A percentile compares a stretch with the other conserved stretches of the same genome.
phyloP scores from a whole-genome alignment of 2,329 filamentous ascomycete species.

The Epichloe sylvatica region DNA sequence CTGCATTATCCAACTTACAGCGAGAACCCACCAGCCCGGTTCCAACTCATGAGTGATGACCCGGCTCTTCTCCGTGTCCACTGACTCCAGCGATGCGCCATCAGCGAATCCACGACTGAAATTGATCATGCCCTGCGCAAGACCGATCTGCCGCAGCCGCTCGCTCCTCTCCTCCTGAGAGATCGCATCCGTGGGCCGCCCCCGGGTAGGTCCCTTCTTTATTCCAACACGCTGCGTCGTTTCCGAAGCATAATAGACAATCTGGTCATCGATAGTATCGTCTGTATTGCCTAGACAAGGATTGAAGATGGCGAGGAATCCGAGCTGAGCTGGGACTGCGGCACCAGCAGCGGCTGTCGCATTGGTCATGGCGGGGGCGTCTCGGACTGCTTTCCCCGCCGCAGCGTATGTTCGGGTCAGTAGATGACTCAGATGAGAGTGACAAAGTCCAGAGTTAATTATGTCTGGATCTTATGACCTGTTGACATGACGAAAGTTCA shows the following conservation, averaged over 20 bases:
- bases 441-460: no score
- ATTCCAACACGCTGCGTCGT: constrained; percentile 26
- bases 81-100: constrained; percentile 60
- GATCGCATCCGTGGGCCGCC: constrained; percentile 28
- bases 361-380: constrained; percentile 9
- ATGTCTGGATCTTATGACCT: no score
- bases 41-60: constrained; percentile 81
- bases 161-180: constrained; percentile 64
- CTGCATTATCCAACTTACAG: constrained; percentile 40
- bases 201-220: constrained; percentile 28
- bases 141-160: constrained; percentile 78
- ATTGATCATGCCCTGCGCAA: constrained; percentile 91
- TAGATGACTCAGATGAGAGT: no score
- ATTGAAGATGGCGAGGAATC: constrained; percentile 91
- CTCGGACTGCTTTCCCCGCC: no score
- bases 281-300: constrained; percentile 55
- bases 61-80: constrained; percentile 82
- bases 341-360: constrained; percentile 10
- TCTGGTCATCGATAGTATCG: constrained; percentile 57
- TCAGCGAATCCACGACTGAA: constrained; percentile 82
- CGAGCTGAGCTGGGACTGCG: constrained; percentile 59
- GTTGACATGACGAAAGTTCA: no score
- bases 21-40: constrained; percentile 86
- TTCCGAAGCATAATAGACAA: constrained; percentile 79
- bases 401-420: no score